Percentiles rank a stretch among this genome's conserved stretches.
Conservation (phyloP, 2,329 filamentous ascomycete species). For the Hortaea werneckii region DNA sequence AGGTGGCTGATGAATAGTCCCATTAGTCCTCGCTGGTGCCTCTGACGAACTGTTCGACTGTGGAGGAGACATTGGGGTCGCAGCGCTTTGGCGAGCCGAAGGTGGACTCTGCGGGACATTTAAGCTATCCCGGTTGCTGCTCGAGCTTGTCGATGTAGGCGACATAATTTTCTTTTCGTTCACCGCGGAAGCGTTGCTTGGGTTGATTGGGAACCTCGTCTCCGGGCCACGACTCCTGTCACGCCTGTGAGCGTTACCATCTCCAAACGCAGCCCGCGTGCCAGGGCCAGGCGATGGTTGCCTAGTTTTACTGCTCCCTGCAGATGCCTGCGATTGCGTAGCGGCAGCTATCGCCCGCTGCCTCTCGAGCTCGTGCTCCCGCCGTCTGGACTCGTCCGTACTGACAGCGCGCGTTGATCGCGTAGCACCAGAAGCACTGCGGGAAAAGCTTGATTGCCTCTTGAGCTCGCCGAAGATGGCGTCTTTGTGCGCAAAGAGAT, state of each 20-base stretch:
- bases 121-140: slow-evolving; percentile 46
- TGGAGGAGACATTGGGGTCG: slow-evolving; percentile 8
- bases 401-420: slow-evolving; percentile 69
- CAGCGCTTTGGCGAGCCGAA: slow-evolving; percentile 6
- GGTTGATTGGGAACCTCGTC: slow-evolving; percentile 70
- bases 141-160: slow-evolving; percentile 17
- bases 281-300: slow-evolving; percentile 41
- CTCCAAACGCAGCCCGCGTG: slow-evolving; percentile 22
- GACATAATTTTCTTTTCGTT: slow-evolving; percentile 32
- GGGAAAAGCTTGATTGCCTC: slow-evolving; percentile 65
- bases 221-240: slow-evolving; percentile 60
- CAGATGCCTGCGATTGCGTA: slow-evolving; percentile 15
- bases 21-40: slow-evolving; percentile 11
- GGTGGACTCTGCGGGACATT: slow-evolving; percentile 62
- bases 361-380: slow-evolving; percentile 87
- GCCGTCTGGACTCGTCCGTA: slow-evolving; percentile 90
- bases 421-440: slow-evolving; percentile 50
- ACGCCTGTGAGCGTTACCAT: slow-evolving; percentile 50
- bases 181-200: slow-evolving; percentile 36
- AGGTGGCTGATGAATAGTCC: slow-evolving; percentile 22
- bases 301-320: slow-evolving; percentile 15
- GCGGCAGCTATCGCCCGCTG: slow-evolving; percentile 62
- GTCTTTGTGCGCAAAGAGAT: slow-evolving; percentile 89
- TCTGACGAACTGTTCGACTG: not conserved
- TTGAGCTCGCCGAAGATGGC: slow-evolving; percentile 93